Conservation (phyloP, 2,329 filamentous ascomycete species). For the Aspergillus calidoustus region DNA sequence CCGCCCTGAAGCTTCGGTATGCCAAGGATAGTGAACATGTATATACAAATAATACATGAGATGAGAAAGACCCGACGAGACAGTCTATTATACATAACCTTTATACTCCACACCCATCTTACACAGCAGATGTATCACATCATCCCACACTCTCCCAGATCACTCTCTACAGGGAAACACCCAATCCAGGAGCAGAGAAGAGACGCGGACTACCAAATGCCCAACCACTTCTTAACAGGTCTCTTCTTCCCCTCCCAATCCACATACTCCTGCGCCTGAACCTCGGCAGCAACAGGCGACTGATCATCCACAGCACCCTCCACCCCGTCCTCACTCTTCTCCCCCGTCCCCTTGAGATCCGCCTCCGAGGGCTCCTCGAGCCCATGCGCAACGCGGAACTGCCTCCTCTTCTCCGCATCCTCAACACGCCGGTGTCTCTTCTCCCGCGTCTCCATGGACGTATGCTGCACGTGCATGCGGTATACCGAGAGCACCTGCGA, state of each 20-base stretch:
- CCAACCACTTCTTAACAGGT: conserved; percentile 78
- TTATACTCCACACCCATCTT: neutral
- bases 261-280: conserved; percentile 33
- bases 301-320: conserved; percentile 37
- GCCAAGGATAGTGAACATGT: conserved; percentile 18
- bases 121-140: neutral
- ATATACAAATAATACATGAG: conserved; percentile 27
- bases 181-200: neutral
- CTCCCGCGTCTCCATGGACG: conserved; percentile 69
- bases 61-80: conserved; percentile 26
- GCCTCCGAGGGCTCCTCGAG: conserved; percentile 58
- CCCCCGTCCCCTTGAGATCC: conserved; percentile 25
- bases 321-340: conserved; percentile 42
- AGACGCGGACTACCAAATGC: conserved; percentile 67
- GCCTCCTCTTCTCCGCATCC: conserved; percentile 83
- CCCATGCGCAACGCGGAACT: conserved; percentile 86
- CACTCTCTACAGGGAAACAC: neutral
- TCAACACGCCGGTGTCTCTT: conserved; percentile 75
- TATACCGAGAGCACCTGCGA: conserved; percentile 72
- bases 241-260: conserved; percentile 51
- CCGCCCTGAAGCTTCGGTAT: conserved; percentile 3
- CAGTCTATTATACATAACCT: conserved; percentile 14
- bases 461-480: conserved; percentile 74
- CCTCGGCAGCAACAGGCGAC: conserved; percentile 43
- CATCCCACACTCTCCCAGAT: neutral